Evolutionary conservation across 495 filamentous ascomycete genomes (phyloP).

Genomic region (Glutinoglossum americanum): DNA sequence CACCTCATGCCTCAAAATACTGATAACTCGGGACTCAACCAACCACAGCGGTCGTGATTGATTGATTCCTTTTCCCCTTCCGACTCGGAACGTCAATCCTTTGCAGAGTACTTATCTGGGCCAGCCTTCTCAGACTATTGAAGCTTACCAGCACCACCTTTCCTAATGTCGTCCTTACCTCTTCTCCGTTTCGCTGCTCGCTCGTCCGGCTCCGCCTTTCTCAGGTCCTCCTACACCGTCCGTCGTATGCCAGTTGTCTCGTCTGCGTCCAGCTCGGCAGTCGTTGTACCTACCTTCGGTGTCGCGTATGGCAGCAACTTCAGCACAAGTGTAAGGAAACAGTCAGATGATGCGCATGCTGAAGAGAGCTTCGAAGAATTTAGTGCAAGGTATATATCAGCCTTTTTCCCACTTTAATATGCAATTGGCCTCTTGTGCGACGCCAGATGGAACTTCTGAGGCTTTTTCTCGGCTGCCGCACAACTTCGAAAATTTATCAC

Average conservation of each 20-base stretch:
- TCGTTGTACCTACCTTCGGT: slow-evolving; percentile 24
- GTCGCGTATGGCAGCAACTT: slow-evolving; percentile 30
- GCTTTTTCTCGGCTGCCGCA: background rate
- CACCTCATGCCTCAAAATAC: background rate
- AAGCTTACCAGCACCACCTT: background rate
- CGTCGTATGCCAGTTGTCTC: background rate
- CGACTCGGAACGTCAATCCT: background rate
- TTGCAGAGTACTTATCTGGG: background rate
- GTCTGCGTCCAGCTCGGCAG: background rate
- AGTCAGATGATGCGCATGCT: slow-evolving; percentile 29
- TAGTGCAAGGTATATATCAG: slow-evolving; percentile 65
- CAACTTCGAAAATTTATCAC: background rate
- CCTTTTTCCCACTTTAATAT: background rate
- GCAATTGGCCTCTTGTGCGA: background rate
- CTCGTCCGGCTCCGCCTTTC: slow-evolving; percentile 1
- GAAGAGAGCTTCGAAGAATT: slow-evolving; percentile 98
- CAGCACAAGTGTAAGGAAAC: slow-evolving; percentile 41
- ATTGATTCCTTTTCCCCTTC: slow-evolving; percentile 1
- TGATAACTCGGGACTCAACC: background rate
- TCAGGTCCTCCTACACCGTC: slow-evolving; percentile 2
- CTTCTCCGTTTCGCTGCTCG: slow-evolving; percentile 5
- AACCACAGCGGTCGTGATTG: background rate
- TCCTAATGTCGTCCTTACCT: slow-evolving; percentile 3
- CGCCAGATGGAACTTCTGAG: background rate
- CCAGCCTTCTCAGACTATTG: background rate